phyloP scores from a whole-genome alignment of 2,329 filamentous ascomycete species.

The Talaromyces sp. region DNA sequence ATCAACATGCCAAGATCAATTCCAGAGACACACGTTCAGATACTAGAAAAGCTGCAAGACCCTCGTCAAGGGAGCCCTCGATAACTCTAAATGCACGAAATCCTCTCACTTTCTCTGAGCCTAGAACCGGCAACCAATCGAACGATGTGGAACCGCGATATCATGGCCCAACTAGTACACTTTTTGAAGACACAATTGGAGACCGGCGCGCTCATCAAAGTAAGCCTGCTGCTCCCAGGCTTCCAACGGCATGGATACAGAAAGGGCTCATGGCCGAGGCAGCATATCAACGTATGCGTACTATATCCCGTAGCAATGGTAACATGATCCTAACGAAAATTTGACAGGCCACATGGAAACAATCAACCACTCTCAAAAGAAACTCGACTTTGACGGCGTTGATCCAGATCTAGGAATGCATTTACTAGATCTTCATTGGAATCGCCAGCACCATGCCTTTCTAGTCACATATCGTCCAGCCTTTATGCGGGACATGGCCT shows the following conservation, averaged over 20 bases:
- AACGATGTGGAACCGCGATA: constrained; percentile 46
- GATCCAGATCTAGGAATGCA: constrained; percentile 53
- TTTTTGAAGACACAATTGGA: constrained; percentile 43
- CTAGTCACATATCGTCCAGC: constrained; percentile 52
- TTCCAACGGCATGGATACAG: constrained; percentile 31
- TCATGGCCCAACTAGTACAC: constrained; percentile 50
- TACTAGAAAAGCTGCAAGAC: neutral
- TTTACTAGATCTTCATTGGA: constrained; percentile 52
- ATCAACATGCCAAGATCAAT: neutral
- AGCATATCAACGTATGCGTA: constrained; percentile 39
- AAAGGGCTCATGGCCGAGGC: constrained; percentile 49
- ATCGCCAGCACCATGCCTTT: constrained; percentile 51
- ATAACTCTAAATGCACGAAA: neutral
- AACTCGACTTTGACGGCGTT: constrained; percentile 56
- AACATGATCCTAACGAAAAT: neutral
- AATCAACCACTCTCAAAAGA: constrained; percentile 45
- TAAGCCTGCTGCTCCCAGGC: constrained; percentile 15
- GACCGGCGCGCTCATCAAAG: constrained; percentile 18
- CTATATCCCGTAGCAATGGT: neutral
- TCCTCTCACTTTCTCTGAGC: constrained; percentile 16
- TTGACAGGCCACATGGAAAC: constrained; percentile 47
- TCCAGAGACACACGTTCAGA: neutral
- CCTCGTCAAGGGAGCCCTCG: neutral
- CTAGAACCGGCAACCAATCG: constrained; percentile 40
- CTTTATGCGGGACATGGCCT: constrained; percentile 52